Evolutionary conservation across 2,329 filamentous ascomycete genomes (phyloP).

Genomic region (Fusarium coicis): DNA sequence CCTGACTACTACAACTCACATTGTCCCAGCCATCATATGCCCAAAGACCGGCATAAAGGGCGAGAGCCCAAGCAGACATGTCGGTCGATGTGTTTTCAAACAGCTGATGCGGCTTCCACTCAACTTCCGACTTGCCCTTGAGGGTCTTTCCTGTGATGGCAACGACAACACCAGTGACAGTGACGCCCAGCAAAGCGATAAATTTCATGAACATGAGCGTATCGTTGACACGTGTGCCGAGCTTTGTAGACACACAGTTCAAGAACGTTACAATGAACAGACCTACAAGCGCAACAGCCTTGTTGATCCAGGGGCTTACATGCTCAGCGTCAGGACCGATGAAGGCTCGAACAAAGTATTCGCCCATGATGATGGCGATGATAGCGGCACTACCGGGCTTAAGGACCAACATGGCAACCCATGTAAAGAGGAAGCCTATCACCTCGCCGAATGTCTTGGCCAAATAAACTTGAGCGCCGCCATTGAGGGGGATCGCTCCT

Average conservation of each 20-base stretch:
- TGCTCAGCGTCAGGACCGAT: conserved; percentile 87
- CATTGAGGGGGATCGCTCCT: conserved; percentile 94
- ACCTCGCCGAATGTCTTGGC: conserved; percentile 97
- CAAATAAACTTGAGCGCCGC: conserved; percentile 92
- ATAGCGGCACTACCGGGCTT: conserved; percentile 96
- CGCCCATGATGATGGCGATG: conserved; percentile 96
- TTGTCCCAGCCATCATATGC: conserved; percentile 99
- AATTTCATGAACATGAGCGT: conserved; percentile 98
- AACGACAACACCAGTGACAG: conserved; percentile 88
- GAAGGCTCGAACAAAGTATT: conserved; percentile 90
- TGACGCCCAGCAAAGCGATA: conserved; percentile 85
- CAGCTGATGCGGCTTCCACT: conserved; percentile 91
- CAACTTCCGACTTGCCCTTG: conserved; percentile 77
- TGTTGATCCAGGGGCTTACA: conserved; percentile 89
- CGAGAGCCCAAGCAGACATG: conserved; percentile 89
- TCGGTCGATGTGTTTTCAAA: conserved; percentile 86
- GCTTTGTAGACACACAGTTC: conserved; percentile 90
- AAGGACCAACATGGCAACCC: conserved; percentile 92
- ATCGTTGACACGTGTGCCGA: conserved; percentile 89
- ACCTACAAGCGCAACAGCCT: conserved; percentile 82
- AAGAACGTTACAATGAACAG: conserved; percentile 81
- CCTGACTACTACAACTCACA: conserved; percentile 63
- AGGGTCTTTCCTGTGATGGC: conserved; percentile 85
- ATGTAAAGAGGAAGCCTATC: conserved; percentile 93
- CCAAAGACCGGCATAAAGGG: conserved; percentile 95